These are phyloP conservation scores for Trifolium subterraneum DNA, from an alignment of 306 rosid genomes.

Conservation along the genomic window DNA sequence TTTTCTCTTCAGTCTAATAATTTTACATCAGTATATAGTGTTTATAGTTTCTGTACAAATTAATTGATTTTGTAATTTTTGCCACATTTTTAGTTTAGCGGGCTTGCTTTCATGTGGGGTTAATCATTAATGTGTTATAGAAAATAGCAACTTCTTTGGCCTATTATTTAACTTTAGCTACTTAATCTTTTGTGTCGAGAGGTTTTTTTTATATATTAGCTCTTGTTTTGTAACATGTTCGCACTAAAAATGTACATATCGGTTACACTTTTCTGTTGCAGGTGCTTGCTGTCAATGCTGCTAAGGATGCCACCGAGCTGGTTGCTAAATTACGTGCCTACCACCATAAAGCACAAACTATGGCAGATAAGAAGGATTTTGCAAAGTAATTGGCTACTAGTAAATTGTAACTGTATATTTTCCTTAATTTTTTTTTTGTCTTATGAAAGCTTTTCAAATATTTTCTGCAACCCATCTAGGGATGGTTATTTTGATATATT, in stretches of 20 bases:
- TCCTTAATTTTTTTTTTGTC: not conserved
- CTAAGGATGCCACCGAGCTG: slow-evolving; percentile 94
- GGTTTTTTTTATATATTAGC: not conserved
- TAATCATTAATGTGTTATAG: not conserved
- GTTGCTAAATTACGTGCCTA: slow-evolving; percentile 89
- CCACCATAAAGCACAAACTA: slow-evolving; percentile 88
- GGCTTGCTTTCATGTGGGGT: not conserved
- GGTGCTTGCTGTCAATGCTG: slow-evolving; percentile 98
- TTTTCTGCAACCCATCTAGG: slow-evolving; percentile 5
- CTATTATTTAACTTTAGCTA: not conserved
- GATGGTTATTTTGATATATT: slow-evolving; percentile 2
- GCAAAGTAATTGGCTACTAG: slow-evolving; percentile 65
- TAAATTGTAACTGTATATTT: not conserved
- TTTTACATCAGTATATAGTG: slow-evolving; percentile 9
- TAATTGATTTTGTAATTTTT: not conserved
- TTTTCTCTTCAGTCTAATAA: slow-evolving; percentile 10
- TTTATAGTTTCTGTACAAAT: not conserved
- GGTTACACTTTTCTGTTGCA: slow-evolving; percentile 45
- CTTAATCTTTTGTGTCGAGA: not conserved
- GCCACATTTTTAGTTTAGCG: not conserved
- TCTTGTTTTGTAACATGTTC: slow-evolving; percentile 5
- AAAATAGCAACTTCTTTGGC: not conserved
- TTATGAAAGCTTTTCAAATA: not conserved
- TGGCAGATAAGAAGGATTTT: slow-evolving; percentile 84
- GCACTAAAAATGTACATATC: not conserved